These are phyloP conservation scores for Knufia fluminis DNA, from an alignment of 2,329 filamentous ascomycete species.

Conservation along the genomic window DNA sequence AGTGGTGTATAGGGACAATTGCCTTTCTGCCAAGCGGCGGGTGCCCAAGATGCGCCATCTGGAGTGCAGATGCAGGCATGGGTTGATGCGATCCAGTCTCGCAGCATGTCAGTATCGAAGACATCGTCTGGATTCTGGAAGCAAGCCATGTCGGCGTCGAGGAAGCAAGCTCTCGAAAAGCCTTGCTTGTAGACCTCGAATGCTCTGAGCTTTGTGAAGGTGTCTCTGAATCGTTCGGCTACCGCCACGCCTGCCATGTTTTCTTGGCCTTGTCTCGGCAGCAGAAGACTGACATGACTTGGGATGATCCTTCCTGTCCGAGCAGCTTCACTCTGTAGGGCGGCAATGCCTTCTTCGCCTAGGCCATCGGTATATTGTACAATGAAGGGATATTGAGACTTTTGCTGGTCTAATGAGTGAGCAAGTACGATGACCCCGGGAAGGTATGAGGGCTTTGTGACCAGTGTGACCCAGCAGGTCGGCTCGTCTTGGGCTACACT, in stretches of 20 bases:
- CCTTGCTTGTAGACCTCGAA: constrained; percentile 34
- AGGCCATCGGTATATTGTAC: constrained; percentile 42
- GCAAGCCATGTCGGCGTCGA: constrained; percentile 46
- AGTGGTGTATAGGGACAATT: constrained; percentile 43
- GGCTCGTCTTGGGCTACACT: constrained; percentile 21
- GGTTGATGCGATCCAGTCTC: constrained; percentile 39
- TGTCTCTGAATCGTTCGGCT: constrained; percentile 43
- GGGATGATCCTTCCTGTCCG: constrained; percentile 33
- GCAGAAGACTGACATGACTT: constrained; percentile 33
- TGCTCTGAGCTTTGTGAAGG: constrained; percentile 48
- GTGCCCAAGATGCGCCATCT: constrained; percentile 43
- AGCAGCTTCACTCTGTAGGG: constrained; percentile 34
- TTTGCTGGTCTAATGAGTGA: constrained; percentile 39
- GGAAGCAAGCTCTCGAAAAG: constrained; percentile 39
- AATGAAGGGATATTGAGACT: constrained; percentile 39
- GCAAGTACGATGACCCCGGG: constrained; percentile 44
- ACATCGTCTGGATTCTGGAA: constrained; percentile 37
- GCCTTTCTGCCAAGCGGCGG: constrained; percentile 36
- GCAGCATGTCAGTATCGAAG: constrained; percentile 34
- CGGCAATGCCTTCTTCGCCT: constrained; percentile 30
- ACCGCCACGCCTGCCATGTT: constrained; percentile 35
- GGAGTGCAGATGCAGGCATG: constrained; percentile 47
- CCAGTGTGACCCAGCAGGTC: constrained; percentile 39
- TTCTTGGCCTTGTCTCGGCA: constrained; percentile 27
- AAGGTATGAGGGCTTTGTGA: constrained; percentile 44